Conservation (phyloP, 352 stramenopile genomes). For the Pythium volutum region DNA sequence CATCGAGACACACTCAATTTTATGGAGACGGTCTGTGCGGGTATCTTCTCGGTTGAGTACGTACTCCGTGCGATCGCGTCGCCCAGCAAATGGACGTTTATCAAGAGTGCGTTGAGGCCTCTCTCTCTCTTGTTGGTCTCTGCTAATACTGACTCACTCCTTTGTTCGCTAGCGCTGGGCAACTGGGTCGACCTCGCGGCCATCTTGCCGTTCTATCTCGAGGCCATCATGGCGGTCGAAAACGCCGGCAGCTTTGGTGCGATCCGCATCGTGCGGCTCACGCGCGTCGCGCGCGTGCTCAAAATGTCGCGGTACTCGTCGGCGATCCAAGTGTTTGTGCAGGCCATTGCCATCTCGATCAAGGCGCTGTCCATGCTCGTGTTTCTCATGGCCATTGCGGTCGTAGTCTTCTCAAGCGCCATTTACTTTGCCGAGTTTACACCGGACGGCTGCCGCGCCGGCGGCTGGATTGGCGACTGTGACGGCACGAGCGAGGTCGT, state of each 20-base stretch:
- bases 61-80: conserved; percentile 42
- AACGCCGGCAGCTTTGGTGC: conserved; percentile 64
- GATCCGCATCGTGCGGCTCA: conserved; percentile 82
- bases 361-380: conserved; percentile 86
- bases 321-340: conserved; percentile 81
- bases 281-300: conserved; percentile 76
- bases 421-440: conserved; percentile 86
- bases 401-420: conserved; percentile 81
- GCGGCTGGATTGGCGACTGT: conserved; percentile 60
- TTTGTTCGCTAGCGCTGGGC: conserved; percentile 38
- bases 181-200: conserved; percentile 84
- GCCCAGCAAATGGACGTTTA: conserved; percentile 46
- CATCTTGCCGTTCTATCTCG: conserved; percentile 86
- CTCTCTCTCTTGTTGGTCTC: not conserved
- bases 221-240: conserved; percentile 59
- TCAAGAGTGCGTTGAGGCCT: conserved; percentile 24
- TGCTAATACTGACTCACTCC: not conserved
- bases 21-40: conserved; percentile 49
- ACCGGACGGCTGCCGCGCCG: conserved; percentile 49
- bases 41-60: conserved; percentile 65
- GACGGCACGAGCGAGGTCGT: not conserved
- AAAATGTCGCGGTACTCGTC: conserved; percentile 88
- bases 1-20: conserved; percentile 34
- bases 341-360: conserved; percentile 67
- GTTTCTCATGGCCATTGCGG: conserved; percentile 83